Percentiles rank a stretch among this genome's conserved stretches.
Conservation (phyloP, 1,284 basidiomycete genomes). For the Rhodotorula sp. region DNA sequence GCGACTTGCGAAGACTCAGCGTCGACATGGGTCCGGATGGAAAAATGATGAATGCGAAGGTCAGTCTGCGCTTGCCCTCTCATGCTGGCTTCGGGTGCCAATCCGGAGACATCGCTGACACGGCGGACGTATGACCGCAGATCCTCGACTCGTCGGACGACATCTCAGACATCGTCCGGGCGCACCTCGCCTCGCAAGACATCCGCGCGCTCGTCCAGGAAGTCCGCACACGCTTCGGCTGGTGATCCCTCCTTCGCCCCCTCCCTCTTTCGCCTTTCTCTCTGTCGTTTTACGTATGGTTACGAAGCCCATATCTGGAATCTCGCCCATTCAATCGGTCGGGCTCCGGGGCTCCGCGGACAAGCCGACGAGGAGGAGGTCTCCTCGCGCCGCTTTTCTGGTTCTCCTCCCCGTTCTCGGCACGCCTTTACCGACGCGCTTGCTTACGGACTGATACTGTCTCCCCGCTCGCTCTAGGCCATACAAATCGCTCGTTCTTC, state of each 20-base stretch:
- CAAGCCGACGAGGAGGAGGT: too few relatives aligned
- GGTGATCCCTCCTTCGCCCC: not conserved
- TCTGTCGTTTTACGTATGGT: not conserved
- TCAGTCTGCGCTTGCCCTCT: not conserved
- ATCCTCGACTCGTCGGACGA: slow-evolving; percentile 36
- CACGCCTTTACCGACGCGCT: not conserved
- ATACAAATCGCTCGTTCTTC: not conserved
- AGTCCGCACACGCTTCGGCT: slow-evolving; percentile 20
- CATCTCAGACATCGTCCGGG: slow-evolving; percentile 29
- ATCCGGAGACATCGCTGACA: not conserved
- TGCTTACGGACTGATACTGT: not conserved
- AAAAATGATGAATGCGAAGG: slow-evolving; percentile 22
- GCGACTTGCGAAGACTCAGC: slow-evolving; percentile 18
- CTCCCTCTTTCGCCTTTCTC: not conserved
- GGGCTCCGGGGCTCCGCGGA: too few relatives aligned
- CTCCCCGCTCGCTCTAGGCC: too few relatives aligned
- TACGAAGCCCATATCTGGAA: not conserved
- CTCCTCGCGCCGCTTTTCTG: not conserved
- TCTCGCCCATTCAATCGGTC: too few relatives aligned
- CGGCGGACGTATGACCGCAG: not conserved
- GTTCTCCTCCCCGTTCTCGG: not conserved
- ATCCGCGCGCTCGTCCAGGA: slow-evolving; percentile 29
- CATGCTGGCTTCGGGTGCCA: too few relatives aligned
- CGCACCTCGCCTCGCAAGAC: slow-evolving; percentile 29
- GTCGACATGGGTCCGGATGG: slow-evolving; percentile 22